phyloP scores from a whole-genome alignment of 2,329 filamentous ascomycete genomes.

The Pseudogymnoascus sp. region DNA sequence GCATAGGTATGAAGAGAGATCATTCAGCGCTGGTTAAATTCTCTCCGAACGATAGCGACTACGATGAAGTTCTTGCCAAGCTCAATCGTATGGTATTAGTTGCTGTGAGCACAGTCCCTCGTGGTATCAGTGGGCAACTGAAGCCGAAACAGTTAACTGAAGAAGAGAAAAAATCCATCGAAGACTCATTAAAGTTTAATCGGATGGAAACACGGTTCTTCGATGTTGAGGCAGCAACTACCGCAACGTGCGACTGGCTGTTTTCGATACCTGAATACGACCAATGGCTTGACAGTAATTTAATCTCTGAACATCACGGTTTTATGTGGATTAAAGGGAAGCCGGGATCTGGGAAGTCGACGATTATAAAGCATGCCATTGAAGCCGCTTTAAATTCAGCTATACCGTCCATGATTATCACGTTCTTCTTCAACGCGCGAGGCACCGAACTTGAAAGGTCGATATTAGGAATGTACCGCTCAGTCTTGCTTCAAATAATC shows the following conservation, averaged over 20 bases:
- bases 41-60: constrained; percentile 1
- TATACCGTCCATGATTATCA: constrained; percentile 20
- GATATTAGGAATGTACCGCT: constrained; percentile 39
- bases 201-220: neutral
- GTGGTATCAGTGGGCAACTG: neutral
- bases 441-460: constrained; percentile 33
- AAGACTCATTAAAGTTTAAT: neutral
- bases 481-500: constrained; percentile 38
- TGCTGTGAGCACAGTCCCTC: neutral
- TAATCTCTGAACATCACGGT: constrained; percentile 27
- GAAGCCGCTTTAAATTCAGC: constrained; percentile 13
- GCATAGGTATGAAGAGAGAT: constrained; percentile 3
- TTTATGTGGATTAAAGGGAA: constrained; percentile 42
- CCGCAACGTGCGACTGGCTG: constrained; percentile 35
- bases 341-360: constrained; percentile 38
- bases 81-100: neutral
- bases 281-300: constrained; percentile 30
- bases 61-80: neutral
- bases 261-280: constrained; percentile 27
- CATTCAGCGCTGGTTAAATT: constrained; percentile 11
- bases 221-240: constrained; percentile 22
- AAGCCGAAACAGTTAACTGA: neutral
- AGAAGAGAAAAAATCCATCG: neutral
- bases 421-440: constrained; percentile 23
- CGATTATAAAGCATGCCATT: constrained; percentile 32